A percentile compares a stretch with the other conserved stretches of the same genome.
Evolutionary conservation across 108 stramenopile species (phyloP).

Genomic region (Cyclostephanos tholiformis): DNA sequence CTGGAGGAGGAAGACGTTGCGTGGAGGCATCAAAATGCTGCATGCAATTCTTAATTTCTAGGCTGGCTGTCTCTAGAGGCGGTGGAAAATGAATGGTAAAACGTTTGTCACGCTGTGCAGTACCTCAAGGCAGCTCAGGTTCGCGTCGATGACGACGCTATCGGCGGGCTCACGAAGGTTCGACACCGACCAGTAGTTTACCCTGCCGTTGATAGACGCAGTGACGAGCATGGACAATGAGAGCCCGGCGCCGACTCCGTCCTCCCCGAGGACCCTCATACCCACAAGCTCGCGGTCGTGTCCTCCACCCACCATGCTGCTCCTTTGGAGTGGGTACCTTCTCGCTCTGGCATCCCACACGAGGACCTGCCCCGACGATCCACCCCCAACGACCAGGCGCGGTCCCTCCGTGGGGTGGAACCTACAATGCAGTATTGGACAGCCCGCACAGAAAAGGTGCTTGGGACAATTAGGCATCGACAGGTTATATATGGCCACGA

Average conservation of each 20-base stretch:
- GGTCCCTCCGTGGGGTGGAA: conserved; percentile 88
- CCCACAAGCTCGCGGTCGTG: conserved; percentile 76
- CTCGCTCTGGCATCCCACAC: conserved; percentile 88
- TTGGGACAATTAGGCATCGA: conserved; percentile 84
- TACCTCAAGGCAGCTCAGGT: conserved; percentile 79
- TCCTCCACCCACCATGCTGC: conserved; percentile 52
- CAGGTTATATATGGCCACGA: conserved; percentile 82
- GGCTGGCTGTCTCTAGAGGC: neutral
- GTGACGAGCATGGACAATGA: conserved; percentile 71
- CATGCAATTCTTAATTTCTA: conserved; percentile 12
- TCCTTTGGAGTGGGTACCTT: conserved; percentile 82
- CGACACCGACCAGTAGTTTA: conserved; percentile 83
- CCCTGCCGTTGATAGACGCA: conserved; percentile 69
- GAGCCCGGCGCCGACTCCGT: conserved; percentile 36
- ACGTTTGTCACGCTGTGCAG: conserved; percentile 66
- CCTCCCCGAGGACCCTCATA: conserved; percentile 38
- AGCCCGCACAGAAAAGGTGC: conserved; percentile 84
- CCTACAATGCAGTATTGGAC: conserved; percentile 67
- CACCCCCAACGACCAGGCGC: conserved; percentile 76
- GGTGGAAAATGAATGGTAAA: too few relatives aligned
- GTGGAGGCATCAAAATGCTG: conserved; percentile 37
- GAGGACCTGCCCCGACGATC: conserved; percentile 79
- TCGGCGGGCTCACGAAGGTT: conserved; percentile 87
- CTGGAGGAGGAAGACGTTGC: conserved; percentile 34
- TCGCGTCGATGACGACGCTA: conserved; percentile 61